These are phyloP conservation scores for Albatrellus ellisii DNA, from an alignment of 768 basidiomycete genomes.

Conservation along the genomic window DNA sequence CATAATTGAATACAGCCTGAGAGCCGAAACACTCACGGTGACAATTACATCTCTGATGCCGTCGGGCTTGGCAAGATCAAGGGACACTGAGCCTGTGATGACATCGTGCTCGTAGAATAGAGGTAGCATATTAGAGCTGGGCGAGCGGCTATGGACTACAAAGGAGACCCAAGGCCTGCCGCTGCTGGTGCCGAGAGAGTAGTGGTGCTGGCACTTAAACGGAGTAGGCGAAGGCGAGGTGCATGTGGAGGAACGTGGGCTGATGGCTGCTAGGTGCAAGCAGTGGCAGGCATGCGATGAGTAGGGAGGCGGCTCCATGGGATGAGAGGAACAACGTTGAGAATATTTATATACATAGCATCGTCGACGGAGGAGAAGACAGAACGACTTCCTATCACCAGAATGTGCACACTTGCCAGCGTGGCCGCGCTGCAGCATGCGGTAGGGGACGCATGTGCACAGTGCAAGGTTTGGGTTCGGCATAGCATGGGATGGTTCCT, in stretches of 20 bases:
- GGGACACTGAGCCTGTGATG: slow-evolving; percentile 36
- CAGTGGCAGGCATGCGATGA: no score
- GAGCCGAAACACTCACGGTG: slow-evolving; percentile 23
- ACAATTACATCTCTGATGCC: slow-evolving; percentile 34
- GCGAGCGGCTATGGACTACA: slow-evolving; percentile 29
- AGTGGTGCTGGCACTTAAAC: slow-evolving; percentile 21
- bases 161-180: slow-evolving; percentile 36
- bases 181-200: slow-evolving; percentile 29
- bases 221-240: not conserved
- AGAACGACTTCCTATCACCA: no score
- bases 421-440: no score
- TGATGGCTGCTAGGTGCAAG: slow-evolving; percentile 1
- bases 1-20: not conserved
- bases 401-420: no score
- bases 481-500: no score
- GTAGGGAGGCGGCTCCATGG: no score
- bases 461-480: no score
- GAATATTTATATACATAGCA: no score
- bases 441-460: no score
- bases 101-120: slow-evolving; percentile 34
- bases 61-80: slow-evolving; percentile 37
- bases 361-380: no score
- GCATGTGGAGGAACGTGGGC: not conserved
- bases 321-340: no score
- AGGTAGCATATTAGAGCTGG: slow-evolving; percentile 26